Evolutionary conservation across 257 asterid species (phyloP), one percentile per base, ranked within the genome.

Genomic region (Gardenia jasminoides): DNA sequence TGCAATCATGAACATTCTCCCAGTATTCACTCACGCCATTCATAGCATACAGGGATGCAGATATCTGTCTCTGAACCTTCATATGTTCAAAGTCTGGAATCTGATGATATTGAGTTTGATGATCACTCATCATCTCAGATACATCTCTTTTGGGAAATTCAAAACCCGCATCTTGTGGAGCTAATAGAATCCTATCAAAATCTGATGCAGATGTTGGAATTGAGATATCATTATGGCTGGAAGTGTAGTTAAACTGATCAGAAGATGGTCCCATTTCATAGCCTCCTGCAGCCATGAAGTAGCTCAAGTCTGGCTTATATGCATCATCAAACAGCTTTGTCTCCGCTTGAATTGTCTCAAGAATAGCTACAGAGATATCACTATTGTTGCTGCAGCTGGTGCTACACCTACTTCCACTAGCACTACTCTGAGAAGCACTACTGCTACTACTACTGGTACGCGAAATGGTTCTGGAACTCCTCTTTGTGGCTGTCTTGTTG

Each of bases 11-110:
- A 64, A 85, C 69, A 80, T 82, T 89, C 1, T 89, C 92, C 94
- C 93, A 90, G 44, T 87, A 90, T 33, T 93, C 95, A 77, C 58
- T 84, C 59, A 90, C 79, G 16, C 93, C 96, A 84, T 90, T 89
- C 92, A 90, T 76, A 67, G 96, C 96, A 80, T 88, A 89, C 0
- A 90, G 84, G 28, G 94, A 89, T 61, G 94, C 90, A 62, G 97
- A 91, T 77, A 91, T 91, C 85, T 92, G 96, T 67, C 94, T 80
- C 46, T 92, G 93, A 3, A 89, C 91, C 65, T 82, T 91, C 90
- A 89, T 78, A 7, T 84, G 83, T 72, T 91, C 95, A 30, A 87
- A 87, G 75, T 90, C 93, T 7, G 83, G 84, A 64, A 85, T 81
- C 7, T 79, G 85, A 41, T 61, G 82, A 33, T 50, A 13, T 13